A percentile compares a stretch with the other conserved stretches of the same genome.
phyloP scores from a whole-genome alignment of 2,329 filamentous ascomycete genomes.

The Alternaria dauci region DNA sequence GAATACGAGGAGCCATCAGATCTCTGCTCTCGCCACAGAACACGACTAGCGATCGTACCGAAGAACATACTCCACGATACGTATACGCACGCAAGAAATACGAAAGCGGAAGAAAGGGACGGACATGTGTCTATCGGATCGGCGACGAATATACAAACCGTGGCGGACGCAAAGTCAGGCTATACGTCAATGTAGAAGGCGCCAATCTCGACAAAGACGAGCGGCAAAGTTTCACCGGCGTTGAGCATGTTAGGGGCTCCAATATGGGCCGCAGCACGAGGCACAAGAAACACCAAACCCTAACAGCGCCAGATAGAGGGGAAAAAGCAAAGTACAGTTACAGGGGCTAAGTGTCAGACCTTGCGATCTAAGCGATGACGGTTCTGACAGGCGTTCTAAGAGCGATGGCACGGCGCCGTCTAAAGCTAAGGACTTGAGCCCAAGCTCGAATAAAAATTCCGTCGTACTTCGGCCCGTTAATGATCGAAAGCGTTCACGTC shows the following conservation, averaged over 20 bases:
- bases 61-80: not conserved
- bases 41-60: not conserved
- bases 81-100: slow-evolving; percentile 4
- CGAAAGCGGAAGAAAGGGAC: slow-evolving; percentile 2
- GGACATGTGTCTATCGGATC: slow-evolving; percentile 4
- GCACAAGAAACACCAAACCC: not conserved
- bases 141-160: not conserved
- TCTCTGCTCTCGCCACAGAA: not conserved
- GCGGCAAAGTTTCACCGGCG: not conserved
- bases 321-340: not conserved
- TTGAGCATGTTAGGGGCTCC: not conserved
- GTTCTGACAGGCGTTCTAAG: not conserved
- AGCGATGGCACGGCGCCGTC: not conserved
- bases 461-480: not conserved
- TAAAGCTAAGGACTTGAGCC: not conserved
- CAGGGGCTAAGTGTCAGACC: not conserved
- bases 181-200: slow-evolving; percentile 5
- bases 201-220: slow-evolving; percentile 2
- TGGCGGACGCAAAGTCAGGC: not conserved
- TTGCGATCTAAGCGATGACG: not conserved
- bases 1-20: slow-evolving; percentile 3
- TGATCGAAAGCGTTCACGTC: not conserved
- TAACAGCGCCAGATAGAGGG: not conserved
- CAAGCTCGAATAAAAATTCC: not conserved
- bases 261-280: not conserved